Evolutionary conservation across 1,284 basidiomycete genomes (phyloP).

Genomic region (Stygiomarasmius scandens): DNA sequence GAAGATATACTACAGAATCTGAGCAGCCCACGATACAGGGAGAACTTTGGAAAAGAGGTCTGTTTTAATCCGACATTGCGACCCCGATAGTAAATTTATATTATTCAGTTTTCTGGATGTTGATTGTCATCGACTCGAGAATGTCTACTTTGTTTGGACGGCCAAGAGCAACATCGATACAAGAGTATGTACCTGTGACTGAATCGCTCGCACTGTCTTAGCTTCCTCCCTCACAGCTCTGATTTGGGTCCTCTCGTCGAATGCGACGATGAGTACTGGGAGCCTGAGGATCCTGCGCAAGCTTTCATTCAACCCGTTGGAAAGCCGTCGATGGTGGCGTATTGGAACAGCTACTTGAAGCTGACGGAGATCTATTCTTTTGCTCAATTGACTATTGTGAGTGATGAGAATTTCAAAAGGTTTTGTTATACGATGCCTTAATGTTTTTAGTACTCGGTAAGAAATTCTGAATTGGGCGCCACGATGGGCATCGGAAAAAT

Average conservation of each 20-base stretch:
- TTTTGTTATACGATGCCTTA: neutral
- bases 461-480: conserved; percentile 1
- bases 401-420: neutral
- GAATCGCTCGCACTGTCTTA: too few species aligned
- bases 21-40: conserved; percentile 37
- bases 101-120: conserved; percentile 66
- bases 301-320: conserved; percentile 39
- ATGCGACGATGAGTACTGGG: conserved; percentile 61
- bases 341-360: conserved; percentile 47
- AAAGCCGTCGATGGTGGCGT: conserved; percentile 37
- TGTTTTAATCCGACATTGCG: too few species aligned
- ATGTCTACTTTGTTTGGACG: conserved; percentile 12
- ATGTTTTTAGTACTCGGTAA: conserved; percentile 2
- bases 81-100: too few species aligned
- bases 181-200: conserved; percentile 1
- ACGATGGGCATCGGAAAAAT: neutral
- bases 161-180: neutral
- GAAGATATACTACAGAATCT: conserved; percentile 27
- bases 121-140: conserved; percentile 20
- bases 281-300: conserved; percentile 31
- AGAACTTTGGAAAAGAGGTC: conserved; percentile 63
- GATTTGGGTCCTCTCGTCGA: conserved; percentile 55
- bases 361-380: conserved; percentile 51
- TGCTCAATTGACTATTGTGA: conserved; percentile 49
- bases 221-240: conserved; percentile 31